Conservation (phyloP, 106 monocot species). For the Dactylorhiza incarnata region DNA sequence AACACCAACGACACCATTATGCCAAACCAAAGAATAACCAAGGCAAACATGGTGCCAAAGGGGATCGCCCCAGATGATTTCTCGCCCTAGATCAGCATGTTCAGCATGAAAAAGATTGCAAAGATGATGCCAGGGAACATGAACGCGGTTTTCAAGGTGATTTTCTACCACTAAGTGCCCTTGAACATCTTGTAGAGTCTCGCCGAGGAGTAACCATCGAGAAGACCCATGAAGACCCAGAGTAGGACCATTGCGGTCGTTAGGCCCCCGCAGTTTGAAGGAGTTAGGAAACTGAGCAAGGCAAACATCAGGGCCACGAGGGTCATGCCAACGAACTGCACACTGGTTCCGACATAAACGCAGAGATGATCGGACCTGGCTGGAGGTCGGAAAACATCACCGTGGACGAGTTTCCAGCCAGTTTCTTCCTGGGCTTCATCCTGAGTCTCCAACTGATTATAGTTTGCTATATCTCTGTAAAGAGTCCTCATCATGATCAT, state of each 20-base stretch:
- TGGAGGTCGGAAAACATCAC: conserved; percentile 66
- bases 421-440: conserved; percentile 79
- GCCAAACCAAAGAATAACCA: conserved; percentile 67
- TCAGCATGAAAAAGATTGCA: conserved; percentile 52
- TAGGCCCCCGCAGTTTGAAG: conserved; percentile 62
- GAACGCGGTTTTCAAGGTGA: conserved; percentile 52
- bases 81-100: conserved; percentile 67
- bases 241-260: conserved; percentile 75
- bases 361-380: conserved; percentile 45
- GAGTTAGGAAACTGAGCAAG: conserved; percentile 55
- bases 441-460: conserved; percentile 64
- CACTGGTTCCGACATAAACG: conserved; percentile 69
- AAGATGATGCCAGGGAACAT: conserved; percentile 64
- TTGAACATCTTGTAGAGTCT: conserved; percentile 70
- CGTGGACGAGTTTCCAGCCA: conserved; percentile 71
- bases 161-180: conserved; percentile 67
- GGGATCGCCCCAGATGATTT: conserved; percentile 72
- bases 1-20: conserved; percentile 64
- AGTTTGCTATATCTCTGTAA: conserved; percentile 64
- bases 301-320: conserved; percentile 68
- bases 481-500: conserved; percentile 79
- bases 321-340: conserved; percentile 66
- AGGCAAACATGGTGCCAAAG: conserved; percentile 71
- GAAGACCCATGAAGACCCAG: conserved; percentile 76
- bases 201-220: conserved; percentile 59